Conservation (phyloP, 768 basidiomycete species). For the Tricholoma matsutake region DNA sequence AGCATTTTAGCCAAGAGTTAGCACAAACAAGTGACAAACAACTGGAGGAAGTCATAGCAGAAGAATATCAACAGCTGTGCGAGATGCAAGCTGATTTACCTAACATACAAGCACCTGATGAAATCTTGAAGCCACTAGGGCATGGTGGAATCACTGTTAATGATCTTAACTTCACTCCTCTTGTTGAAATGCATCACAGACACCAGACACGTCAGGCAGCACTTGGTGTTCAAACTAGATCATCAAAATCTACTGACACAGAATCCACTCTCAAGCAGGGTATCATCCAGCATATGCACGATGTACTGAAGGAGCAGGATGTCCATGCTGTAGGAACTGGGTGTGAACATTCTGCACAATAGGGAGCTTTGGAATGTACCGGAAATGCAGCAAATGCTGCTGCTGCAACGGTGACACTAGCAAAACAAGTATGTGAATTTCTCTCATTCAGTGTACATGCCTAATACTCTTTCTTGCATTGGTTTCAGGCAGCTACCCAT, state of each 20-base stretch:
- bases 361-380: neutral
- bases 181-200: neutral
- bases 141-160: neutral
- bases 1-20: too few relatives aligned
- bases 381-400: neutral
- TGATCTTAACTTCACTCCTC: neutral
- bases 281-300: neutral
- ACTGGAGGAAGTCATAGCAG: neutral
- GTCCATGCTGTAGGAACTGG: neutral
- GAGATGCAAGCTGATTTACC: neutral
- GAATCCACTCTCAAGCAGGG: neutral
- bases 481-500: neutral
- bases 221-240: neutral
- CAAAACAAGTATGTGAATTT: neutral
- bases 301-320: neutral
- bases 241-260: conserved; percentile 13
- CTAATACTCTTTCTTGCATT: neutral
- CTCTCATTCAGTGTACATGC: neutral
- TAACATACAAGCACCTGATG: neutral
- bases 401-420: neutral
- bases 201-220: neutral
- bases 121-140: conserved; percentile 23
- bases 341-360: conserved; percentile 10
- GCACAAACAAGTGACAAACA: neutral
- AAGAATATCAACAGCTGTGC: neutral